Conservation (phyloP, 2,329 filamentous ascomycete genomes). For the Epichloe gansuensis region DNA sequence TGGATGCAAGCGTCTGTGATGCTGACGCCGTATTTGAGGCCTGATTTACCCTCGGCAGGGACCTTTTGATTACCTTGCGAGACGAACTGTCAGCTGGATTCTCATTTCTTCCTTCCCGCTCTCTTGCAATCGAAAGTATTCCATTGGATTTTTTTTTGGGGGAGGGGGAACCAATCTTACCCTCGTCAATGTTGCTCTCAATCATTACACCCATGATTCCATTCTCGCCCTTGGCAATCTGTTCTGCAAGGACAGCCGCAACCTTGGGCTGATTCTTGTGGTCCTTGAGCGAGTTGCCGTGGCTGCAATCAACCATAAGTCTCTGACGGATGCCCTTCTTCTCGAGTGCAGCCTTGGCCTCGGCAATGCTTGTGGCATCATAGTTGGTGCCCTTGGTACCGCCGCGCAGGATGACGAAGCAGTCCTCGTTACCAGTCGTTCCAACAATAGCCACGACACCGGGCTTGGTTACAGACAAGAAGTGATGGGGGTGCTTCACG, state of each 20-base stretch:
- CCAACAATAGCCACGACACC: conserved; percentile 89
- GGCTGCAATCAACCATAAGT: conserved; percentile 97
- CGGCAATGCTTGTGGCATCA: conserved; percentile 71
- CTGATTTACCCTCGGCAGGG: conserved; percentile 64
- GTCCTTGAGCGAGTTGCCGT: conserved; percentile 94
- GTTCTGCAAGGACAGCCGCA: conserved; percentile 58
- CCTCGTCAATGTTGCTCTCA: conserved; percentile 91
- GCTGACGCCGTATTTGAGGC: conserved; percentile 76
- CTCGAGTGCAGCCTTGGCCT: conserved; percentile 62
- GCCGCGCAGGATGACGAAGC: conserved; percentile 90
- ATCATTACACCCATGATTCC: conserved; percentile 97
- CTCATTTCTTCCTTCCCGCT: no score
- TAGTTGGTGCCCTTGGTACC: conserved; percentile 90
- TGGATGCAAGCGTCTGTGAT: conserved; percentile 95
- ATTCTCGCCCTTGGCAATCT: conserved; percentile 76
- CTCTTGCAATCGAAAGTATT: background rate
- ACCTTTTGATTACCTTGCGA: conserved; percentile 61
- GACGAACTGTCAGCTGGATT: background rate
- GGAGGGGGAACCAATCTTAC: conserved; percentile 13
- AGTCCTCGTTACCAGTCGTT: conserved; percentile 89
- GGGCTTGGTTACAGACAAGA: conserved; percentile 97
- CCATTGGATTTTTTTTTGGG: background rate
- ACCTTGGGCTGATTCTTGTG: conserved; percentile 92
- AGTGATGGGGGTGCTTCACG: conserved; percentile 76
- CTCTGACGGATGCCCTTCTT: conserved; percentile 63